Percentiles rank a stretch among this genome's conserved stretches.
Conservation (phyloP, 257 asterid genomes). For the Gardenia jasminoides region DNA sequence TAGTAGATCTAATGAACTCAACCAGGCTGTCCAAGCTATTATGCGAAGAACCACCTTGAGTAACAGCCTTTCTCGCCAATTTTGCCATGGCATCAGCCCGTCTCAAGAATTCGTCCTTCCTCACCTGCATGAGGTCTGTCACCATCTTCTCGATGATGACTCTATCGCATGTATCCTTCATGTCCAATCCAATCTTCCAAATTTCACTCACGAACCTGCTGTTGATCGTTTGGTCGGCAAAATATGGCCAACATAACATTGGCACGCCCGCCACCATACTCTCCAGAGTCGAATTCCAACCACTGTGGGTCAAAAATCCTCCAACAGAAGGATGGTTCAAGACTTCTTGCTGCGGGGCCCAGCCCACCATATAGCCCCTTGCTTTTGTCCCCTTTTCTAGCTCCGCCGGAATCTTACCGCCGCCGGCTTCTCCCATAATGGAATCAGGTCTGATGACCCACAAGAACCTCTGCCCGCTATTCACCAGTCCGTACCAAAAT, state of each 20-base stretch:
- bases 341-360: constrained; percentile 34
- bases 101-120: constrained; percentile 37
- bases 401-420: constrained; percentile 10
- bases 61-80: constrained; percentile 34
- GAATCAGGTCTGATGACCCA: constrained; percentile 31
- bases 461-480: constrained; percentile 28
- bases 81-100: constrained; percentile 27
- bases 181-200: constrained; percentile 62
- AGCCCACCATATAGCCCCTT: constrained; percentile 26
- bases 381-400: constrained; percentile 14
- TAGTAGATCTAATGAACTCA: not conserved
- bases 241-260: constrained; percentile 35
- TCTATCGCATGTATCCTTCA: constrained; percentile 52
- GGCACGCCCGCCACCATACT: constrained; percentile 36
- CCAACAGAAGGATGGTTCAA: constrained; percentile 26
- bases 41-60: constrained; percentile 44
- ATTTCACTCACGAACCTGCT: constrained; percentile 56
- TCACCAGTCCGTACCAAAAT: constrained; percentile 30
- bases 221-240: constrained; percentile 43
- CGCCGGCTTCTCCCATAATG: not conserved
- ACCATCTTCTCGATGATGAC: constrained; percentile 34
- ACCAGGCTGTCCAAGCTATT: constrained; percentile 27
- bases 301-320: constrained; percentile 35
- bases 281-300: constrained; percentile 38
- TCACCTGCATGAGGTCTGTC: constrained; percentile 40